Base-by-base conservation (phyloP, 2,329 filamentous ascomycete genomes). In the Sordariomycetes sp. region DNA sequence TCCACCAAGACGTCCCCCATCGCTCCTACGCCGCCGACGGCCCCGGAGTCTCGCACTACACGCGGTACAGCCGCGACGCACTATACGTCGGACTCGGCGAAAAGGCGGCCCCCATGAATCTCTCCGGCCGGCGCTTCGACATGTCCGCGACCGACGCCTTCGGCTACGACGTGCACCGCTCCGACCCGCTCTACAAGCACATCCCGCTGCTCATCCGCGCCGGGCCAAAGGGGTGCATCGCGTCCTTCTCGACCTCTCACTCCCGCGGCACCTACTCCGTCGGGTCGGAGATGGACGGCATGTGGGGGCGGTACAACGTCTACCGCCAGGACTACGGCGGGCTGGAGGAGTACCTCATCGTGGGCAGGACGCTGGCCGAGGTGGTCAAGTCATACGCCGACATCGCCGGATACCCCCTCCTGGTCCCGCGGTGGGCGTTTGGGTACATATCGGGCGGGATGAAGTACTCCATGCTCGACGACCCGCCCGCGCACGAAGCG, bases 291-390 rank as follows among this genome's bases (percentile, higher is more conserved):
- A 85, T 89, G 68, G 86, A 90, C 64, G 85, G 86, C 32, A 78
- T 89, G 70, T 89, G 85, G 84, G 86, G 86, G 0, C 79, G 79
- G 58, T 89, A 82, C 76, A 89, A 89, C 66, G 83, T 87, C 22
- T 87, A 87, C 63, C 78, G 85, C 8, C 86, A 89, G 67, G 83
- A 86, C 59, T 79, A 85, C 61, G 86, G 86, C 24, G 86, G 86
- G 0, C 72, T 89, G 0, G 86, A 89, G 64, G 79, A 88, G 68
- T 89, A 88, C 62, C 72, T 84, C 24, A 79, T 89, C 53, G 75
- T 87, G 1, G 86, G 85, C 13, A 76, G 76, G 62, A 88, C 82
- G 0, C 69, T 88, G 3, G 76, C 80, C 59, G 85, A 88, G 1
- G 78, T 89, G 1, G 82, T 89, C 0, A 74, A 70, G 1, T 76